Percentiles rank a stretch among this genome's conserved stretches.
phyloP scores from a whole-genome alignment of 2,329 filamentous ascomycete species.

The Aspergillus clavatus region DNA sequence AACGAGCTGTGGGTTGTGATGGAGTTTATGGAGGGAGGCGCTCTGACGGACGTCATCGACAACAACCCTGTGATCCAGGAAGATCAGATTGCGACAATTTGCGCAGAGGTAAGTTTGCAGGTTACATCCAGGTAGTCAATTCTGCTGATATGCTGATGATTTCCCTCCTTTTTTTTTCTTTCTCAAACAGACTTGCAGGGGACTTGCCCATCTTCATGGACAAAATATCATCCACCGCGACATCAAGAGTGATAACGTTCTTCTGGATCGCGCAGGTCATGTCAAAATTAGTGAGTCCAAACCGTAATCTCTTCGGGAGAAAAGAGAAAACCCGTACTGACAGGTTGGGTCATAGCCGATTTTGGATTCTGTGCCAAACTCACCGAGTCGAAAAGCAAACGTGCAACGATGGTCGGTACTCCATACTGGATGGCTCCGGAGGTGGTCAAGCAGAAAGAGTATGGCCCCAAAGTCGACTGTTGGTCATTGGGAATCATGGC shows the following conservation, averaged over 20 bases:
- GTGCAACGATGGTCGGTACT: conserved; percentile 97
- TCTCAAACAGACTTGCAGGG: conserved; percentile 74
- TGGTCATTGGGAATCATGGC: conserved; percentile 99
- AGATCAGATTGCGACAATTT: conserved; percentile 96
- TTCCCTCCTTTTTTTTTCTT: not conserved
- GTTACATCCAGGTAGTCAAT: not conserved
- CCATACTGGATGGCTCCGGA: conserved; percentile 99
- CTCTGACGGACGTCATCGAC: conserved; percentile 96
- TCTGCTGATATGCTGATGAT: not conserved
- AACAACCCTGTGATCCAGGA: conserved; percentile 93
- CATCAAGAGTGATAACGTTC: conserved; percentile 98
- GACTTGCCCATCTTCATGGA: conserved; percentile 86
- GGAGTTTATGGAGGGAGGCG: conserved; percentile 99
- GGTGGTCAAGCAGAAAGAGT: conserved; percentile 99
- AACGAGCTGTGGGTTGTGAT: conserved; percentile 98
- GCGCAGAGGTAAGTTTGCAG: conserved; percentile 68
- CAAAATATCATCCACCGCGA: conserved; percentile 98
- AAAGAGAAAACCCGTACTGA: too few species aligned
- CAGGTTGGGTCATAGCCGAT: conserved; percentile 62
- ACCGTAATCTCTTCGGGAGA: not conserved
- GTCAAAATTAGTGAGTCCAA: conserved; percentile 88
- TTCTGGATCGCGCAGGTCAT: conserved; percentile 87
- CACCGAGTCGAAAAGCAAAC: conserved; percentile 93
- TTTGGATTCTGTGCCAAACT: conserved; percentile 99
- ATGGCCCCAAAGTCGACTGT: conserved; percentile 96